Percentiles rank a stretch among this genome's conserved stretches.
Evolutionary conservation across 2,329 filamentous ascomycete genomes (phyloP).

Genomic region (Ophiostoma angusticollis): DNA sequence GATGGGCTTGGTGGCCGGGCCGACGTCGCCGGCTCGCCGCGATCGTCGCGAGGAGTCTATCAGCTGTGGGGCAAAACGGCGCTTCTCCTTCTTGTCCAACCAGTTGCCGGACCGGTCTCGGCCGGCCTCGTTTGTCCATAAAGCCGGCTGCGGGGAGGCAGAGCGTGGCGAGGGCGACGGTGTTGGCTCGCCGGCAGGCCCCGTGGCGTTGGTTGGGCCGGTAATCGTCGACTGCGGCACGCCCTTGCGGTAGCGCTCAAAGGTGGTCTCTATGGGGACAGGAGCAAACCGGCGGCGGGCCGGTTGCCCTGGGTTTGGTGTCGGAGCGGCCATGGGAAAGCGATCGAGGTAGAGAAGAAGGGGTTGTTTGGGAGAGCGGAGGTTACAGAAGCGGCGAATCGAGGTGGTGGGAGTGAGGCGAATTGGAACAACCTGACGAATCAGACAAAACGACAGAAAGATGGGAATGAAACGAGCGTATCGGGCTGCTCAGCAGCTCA

Average conservation of each 20-base stretch:
- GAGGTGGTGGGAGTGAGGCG: too few species aligned
- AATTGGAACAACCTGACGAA: too few species aligned
- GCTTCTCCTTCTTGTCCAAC: slow-evolving; percentile 20
- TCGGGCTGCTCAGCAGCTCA: slow-evolving; percentile 1
- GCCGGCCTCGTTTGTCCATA: slow-evolving; percentile 7
- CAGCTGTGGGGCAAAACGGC: slow-evolving; percentile 62
- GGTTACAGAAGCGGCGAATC: too few species aligned
- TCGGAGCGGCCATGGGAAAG: slow-evolving; percentile 1
- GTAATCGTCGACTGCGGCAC: slow-evolving; percentile 10
- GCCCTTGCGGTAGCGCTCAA: slow-evolving; percentile 42
- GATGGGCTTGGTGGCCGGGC: slow-evolving; percentile 47
- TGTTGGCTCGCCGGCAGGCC: slow-evolving; percentile 33
- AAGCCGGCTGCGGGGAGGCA: neutral
- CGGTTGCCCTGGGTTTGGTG: neutral
- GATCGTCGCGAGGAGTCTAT: slow-evolving; percentile 68
- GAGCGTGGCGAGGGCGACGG: slow-evolving; percentile 45
- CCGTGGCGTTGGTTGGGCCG: slow-evolving; percentile 10
- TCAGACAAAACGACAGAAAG: neutral
- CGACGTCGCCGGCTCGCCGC: slow-evolving; percentile 51
- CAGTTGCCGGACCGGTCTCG: neutral
- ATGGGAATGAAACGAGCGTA: slow-evolving; percentile 5
- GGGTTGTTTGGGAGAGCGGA: neutral
- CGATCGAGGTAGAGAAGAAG: neutral
- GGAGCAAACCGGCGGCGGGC: slow-evolving; percentile 46
- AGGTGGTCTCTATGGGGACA: slow-evolving; percentile 60